Conservation (phyloP, 306 rosid species). For the Glycine latifolia region DNA sequence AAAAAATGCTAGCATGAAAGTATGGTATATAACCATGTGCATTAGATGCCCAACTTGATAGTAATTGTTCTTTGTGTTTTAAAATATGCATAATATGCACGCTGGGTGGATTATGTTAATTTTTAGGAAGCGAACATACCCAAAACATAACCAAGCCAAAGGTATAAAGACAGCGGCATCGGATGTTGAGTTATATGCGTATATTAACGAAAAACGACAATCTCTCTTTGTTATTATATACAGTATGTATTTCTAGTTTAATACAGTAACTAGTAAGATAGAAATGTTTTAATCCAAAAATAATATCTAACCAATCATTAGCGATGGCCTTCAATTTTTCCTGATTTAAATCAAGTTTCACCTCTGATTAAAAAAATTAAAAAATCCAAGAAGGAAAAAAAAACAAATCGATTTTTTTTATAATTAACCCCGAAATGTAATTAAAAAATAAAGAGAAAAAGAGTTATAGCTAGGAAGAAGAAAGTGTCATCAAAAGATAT, state of each 20-base stretch:
- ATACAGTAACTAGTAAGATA: background rate
- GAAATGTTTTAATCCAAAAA: slow-evolving; percentile 9
- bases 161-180: slow-evolving; percentile 51
- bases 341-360: too few species aligned
- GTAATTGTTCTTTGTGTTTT: slow-evolving; percentile 35
- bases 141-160: slow-evolving; percentile 61
- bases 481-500: too few species aligned
- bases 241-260: background rate
- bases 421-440: too few species aligned
- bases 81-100: slow-evolving; percentile 42
- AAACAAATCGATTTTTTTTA: too few species aligned
- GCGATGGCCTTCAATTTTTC: background rate
- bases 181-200: slow-evolving; percentile 54
- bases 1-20: slow-evolving; percentile 51
- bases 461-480: too few species aligned
- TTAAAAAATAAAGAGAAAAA: too few species aligned
- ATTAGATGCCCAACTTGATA: slow-evolving; percentile 42
- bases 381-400: too few species aligned
- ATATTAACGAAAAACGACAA: slow-evolving; percentile 23
- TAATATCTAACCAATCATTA: slow-evolving; percentile 50
- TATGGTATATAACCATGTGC: slow-evolving; percentile 65
- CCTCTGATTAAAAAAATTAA: too few species aligned
- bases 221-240: background rate
- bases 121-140: slow-evolving; percentile 46
- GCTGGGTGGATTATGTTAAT: slow-evolving; percentile 33